Conservation (phyloP, 495 filamentous ascomycete genomes). For the Daldinia caldariorum region DNA sequence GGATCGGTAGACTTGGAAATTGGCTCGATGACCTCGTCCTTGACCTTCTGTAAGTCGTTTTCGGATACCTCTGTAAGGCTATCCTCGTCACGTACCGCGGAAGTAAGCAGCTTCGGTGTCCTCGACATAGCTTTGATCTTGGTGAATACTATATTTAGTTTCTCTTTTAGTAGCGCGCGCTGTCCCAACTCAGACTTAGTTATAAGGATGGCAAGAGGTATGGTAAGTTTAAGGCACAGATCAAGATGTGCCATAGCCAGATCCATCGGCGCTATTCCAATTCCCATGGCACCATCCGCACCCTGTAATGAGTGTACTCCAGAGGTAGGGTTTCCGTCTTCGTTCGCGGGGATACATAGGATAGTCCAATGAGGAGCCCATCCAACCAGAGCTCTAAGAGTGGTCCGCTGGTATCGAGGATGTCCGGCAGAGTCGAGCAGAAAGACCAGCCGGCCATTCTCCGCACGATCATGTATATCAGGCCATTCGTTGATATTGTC, state of each 20-base stretch:
- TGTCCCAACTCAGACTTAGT: constrained; percentile 92
- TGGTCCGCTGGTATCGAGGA: constrained; percentile 85
- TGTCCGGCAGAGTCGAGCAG: constrained; percentile 92
- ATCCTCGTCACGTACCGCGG: constrained; percentile 49
- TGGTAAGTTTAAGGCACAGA: constrained; percentile 79
- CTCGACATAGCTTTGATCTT: constrained; percentile 77
- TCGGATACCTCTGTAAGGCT: constrained; percentile 51
- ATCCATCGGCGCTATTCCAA: constrained; percentile 62
- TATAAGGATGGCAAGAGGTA: constrained; percentile 81
- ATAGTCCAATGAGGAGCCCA: constrained; percentile 96
- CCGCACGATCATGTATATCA: constrained; percentile 85
- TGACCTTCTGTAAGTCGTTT: constrained; percentile 62
- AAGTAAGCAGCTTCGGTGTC: constrained; percentile 73
- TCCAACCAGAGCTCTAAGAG: constrained; percentile 85
- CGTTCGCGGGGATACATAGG: constrained; percentile 86
- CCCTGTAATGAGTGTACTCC: constrained; percentile 61
- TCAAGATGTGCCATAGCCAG: constrained; percentile 83
- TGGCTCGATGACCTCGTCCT: constrained; percentile 56
- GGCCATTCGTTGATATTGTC: constrained; percentile 92
- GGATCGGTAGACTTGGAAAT: constrained; percentile 59
- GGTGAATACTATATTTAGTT: constrained; percentile 77
- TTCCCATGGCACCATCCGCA: constrained; percentile 57
- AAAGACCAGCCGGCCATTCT: constrained; percentile 80
- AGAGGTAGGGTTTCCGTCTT: constrained; percentile 61
- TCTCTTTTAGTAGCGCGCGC: constrained; percentile 70